A percentile compares a stretch with the other conserved stretches of the same genome.
These are phyloP conservation scores for Parathielavia hyrcaniae DNA, from an alignment of 495 filamentous ascomycete species.

Conservation along the genomic window DNA sequence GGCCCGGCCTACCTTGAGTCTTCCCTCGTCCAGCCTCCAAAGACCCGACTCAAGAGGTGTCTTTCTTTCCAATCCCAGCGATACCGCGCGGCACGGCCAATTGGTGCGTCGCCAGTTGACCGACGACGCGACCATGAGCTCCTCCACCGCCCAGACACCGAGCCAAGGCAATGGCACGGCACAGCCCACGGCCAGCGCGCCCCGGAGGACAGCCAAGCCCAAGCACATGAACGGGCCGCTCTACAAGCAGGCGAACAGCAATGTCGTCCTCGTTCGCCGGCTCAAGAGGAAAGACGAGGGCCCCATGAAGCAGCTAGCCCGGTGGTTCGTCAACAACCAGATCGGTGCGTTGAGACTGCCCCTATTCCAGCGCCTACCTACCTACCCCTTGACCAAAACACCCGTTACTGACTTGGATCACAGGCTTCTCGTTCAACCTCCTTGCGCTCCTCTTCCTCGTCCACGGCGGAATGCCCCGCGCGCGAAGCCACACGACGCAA, in stretches of 20 bases:
- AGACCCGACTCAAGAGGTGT: neutral
- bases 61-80: neutral
- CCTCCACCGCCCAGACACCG: conserved; percentile 2
- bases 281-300: conserved; percentile 44
- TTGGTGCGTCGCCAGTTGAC: conserved; percentile 14
- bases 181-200: conserved; percentile 10
- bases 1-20: neutral
- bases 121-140: conserved; percentile 15
- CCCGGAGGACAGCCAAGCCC: conserved; percentile 25
- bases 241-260: conserved; percentile 43
- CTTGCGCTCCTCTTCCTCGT: conserved; percentile 69
- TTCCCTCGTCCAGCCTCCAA: conserved; percentile 1
- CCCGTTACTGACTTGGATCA: conserved; percentile 10
- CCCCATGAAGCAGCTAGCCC: conserved; percentile 35
- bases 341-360: conserved; percentile 40
- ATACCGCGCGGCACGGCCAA: neutral
- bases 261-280: conserved; percentile 42
- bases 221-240: conserved; percentile 43
- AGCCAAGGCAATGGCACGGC: conserved; percentile 11
- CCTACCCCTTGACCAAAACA: neutral
- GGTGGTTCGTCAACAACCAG: conserved; percentile 51
- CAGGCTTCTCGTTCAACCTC: conserved; percentile 41
- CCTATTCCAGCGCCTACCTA: neutral
- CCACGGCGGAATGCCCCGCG: conserved; percentile 67
- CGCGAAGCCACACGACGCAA: conserved; percentile 68